phyloP scores from a whole-genome alignment of 2,329 filamentous ascomycete genomes.

The Fusarium sp. region DNA sequence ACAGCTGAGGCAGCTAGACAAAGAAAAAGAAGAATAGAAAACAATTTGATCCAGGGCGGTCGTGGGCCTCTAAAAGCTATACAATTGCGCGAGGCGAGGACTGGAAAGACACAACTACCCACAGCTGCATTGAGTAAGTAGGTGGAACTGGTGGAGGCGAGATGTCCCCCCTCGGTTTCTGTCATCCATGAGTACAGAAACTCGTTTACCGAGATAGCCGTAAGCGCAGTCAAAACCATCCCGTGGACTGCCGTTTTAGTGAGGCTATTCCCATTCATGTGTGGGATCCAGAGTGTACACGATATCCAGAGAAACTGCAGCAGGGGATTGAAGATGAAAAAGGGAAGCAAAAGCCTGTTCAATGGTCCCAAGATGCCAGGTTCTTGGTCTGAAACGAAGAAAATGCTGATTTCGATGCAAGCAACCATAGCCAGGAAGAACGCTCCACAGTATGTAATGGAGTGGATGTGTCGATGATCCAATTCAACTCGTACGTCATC shows the following conservation, averaged over 20 bases:
- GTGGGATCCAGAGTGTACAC: neutral
- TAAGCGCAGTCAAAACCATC: too few relatives aligned
- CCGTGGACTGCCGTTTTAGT: neutral
- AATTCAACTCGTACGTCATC: neutral
- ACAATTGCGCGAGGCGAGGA: too few relatives aligned
- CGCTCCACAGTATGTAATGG: neutral
- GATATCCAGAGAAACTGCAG: neutral
- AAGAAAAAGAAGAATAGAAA: too few relatives aligned
- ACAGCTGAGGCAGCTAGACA: too few relatives aligned
- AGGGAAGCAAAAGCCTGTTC: neutral
- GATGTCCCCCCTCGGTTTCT: too few relatives aligned
- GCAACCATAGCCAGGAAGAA: neutral
- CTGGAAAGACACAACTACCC: too few relatives aligned
- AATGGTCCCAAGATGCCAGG: neutral
- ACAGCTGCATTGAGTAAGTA: too few relatives aligned
- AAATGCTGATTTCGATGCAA: neutral
- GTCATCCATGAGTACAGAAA: too few relatives aligned
- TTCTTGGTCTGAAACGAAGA: neutral
- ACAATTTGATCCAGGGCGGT: too few relatives aligned
- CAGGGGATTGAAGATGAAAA: neutral
- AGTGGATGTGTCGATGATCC: neutral
- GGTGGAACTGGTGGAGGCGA: too few relatives aligned
- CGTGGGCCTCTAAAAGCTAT: too few relatives aligned
- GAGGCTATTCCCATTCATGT: neutral
- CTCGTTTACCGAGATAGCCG: too few relatives aligned